Base-by-base conservation (phyloP, 495 filamentous ascomycete genomes). In the Penicillium atrosanguineum region DNA sequence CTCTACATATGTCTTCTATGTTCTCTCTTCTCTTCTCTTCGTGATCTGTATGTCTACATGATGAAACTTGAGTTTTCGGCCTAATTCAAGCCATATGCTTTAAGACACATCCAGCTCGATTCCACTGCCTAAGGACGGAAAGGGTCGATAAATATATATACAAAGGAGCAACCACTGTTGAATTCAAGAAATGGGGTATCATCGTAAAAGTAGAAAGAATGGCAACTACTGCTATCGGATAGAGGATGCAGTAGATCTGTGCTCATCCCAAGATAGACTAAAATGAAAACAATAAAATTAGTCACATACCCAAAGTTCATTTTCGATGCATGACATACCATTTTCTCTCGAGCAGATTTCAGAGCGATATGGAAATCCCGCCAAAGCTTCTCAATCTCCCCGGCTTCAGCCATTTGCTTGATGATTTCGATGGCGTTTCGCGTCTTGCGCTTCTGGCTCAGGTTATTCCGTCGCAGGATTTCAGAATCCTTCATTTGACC, bases 331-430 rank as follows among this genome's bases (percentile, higher is more conserved):
- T 1, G 7, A 58, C 50, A 34, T 50, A 55, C 57, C 31, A 31
- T 48, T 44, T 43, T 50, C 15, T 55, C 54, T 48, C 59, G 59
- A 48, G 59, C 50, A 37, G 68, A 65, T 37, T 83, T 75, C 20
- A 87, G 59, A 59, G 77, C 78, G 6, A 74, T 70, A 61, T 83
- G 82, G 60, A 85, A 89, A 40, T 83, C 77, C 21, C 71, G 62
- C 64, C 83, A 86, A 7, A 89, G 66, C 41, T 69, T 71, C 56
- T 76, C 77, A 21, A 88, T 76, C 58, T 81, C 77, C 5, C 78
- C 80, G 19, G 67, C 65, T 8, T 58, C 62, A 52, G 80, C 74
- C 84, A 88, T 87, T 3, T 59, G 62, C 26, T 85, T 77, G 4
- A 84, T 73, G 15, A 86, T 72, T 26, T 72, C 68, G 46, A 84